Conservation (phyloP, 495 filamentous ascomycete species). For the Penicillium nucicola region DNA sequence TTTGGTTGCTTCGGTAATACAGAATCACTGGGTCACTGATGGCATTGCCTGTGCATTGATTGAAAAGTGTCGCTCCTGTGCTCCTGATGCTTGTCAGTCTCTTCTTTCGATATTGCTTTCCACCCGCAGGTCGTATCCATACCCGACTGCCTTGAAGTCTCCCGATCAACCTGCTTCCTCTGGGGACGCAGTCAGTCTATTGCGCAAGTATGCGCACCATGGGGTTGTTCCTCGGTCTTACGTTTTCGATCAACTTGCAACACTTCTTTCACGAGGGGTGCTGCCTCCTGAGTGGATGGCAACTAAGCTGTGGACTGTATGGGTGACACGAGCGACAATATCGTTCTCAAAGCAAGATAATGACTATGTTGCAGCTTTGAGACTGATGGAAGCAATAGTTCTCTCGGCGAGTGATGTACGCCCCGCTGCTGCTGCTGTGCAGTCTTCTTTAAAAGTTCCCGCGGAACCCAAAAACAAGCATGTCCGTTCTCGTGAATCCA, state of each 20-base stretch:
- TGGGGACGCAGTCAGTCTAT: slow-evolving; percentile 29
- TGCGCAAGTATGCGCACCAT: slow-evolving; percentile 29
- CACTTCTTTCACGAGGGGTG: slow-evolving; percentile 33
- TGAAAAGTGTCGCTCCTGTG: slow-evolving; percentile 30
- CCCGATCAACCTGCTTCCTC: slow-evolving; percentile 6
- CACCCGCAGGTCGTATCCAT: slow-evolving; percentile 23
- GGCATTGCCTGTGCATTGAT: slow-evolving; percentile 32
- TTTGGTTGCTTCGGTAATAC: slow-evolving; percentile 54
- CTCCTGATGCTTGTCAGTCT: slow-evolving; percentile 37
- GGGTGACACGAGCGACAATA: slow-evolving; percentile 39
- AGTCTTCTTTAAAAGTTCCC: neutral
- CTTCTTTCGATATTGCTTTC: slow-evolving; percentile 34
- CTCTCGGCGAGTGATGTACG: slow-evolving; percentile 27
- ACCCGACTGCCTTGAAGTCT: slow-evolving; percentile 32
- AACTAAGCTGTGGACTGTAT: slow-evolving; percentile 39
- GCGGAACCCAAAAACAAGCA: neutral
- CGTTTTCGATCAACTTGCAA: slow-evolving; percentile 37
- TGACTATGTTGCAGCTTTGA: slow-evolving; percentile 32
- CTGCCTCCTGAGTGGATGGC: slow-evolving; percentile 51
- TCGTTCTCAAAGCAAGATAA: slow-evolving; percentile 39
- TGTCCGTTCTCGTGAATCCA: slow-evolving; percentile 10
- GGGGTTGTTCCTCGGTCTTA: slow-evolving; percentile 24
- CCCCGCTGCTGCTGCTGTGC: neutral
- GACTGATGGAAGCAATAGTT: slow-evolving; percentile 40
- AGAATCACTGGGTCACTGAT: slow-evolving; percentile 39